Evolutionary conservation across 805 yeast genomes (phyloP).

Genomic region (Saturnispora serradocipensis): DNA sequence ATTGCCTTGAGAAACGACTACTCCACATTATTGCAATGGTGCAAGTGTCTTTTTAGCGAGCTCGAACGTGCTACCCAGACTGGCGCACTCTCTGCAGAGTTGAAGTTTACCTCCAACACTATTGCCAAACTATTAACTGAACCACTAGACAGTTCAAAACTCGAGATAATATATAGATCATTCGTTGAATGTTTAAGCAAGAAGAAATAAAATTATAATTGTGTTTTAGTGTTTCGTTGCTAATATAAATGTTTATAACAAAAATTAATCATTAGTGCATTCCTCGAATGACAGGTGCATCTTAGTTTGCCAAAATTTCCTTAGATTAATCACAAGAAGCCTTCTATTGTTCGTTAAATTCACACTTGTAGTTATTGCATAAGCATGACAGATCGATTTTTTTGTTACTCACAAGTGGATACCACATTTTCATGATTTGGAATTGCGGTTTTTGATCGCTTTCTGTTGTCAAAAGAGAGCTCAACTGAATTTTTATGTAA

Average conservation of each 20-base stretch:
- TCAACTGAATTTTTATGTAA: not conserved
- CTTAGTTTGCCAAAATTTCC: not conserved
- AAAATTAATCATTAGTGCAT: not conserved
- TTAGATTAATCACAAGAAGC: not conserved
- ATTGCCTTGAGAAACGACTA: not conserved
- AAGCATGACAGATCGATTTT: not conserved
- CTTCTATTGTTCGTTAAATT: not conserved
- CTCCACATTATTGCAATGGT: conserved; percentile 1
- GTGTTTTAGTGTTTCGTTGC: not conserved
- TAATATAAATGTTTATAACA: not conserved
- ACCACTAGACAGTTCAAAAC: not conserved
- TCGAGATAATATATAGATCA: conserved; percentile 1
- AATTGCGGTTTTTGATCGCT: not conserved
- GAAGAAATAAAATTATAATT: not conserved
- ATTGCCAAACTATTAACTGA: conserved; percentile 1
- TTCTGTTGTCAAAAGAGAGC: not conserved
- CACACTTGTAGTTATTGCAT: not conserved
- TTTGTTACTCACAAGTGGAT: not conserved
- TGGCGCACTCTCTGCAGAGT: not conserved
- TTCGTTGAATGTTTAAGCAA: conserved; percentile 3
- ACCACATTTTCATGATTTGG: not conserved
- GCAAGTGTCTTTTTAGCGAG: conserved; percentile 3
- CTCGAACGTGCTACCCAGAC: not conserved
- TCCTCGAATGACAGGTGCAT: not conserved
- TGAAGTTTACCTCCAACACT: not conserved